Conservation (phyloP, 208 protist genomes). For the Trypanosomatidae sp. region DNA sequence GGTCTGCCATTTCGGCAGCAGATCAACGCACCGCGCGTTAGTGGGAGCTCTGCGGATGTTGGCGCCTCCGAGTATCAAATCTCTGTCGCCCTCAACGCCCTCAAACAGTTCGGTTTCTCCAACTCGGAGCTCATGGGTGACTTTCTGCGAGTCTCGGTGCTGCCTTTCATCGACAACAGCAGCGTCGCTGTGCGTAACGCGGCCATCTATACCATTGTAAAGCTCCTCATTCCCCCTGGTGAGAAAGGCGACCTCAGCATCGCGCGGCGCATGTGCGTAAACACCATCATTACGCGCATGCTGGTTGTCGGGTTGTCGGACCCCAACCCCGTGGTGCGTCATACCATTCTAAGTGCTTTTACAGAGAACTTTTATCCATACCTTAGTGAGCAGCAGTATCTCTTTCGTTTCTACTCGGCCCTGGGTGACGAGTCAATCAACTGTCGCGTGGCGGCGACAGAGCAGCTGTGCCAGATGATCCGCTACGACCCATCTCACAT, state of each 20-base stretch:
- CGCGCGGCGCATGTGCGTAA: slow-evolving; percentile 81
- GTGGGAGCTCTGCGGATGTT: slow-evolving; percentile 14
- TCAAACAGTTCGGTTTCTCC: slow-evolving; percentile 88
- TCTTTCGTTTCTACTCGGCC: slow-evolving; percentile 70
- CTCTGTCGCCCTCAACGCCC: slow-evolving; percentile 76
- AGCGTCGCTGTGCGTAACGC: slow-evolving; percentile 70
- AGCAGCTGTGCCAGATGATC: slow-evolving; percentile 84
- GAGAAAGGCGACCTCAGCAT: slow-evolving; percentile 73
- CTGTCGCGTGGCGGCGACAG: slow-evolving; percentile 73
- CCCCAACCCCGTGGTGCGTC: slow-evolving; percentile 59
- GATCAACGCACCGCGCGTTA: slow-evolving; percentile 20
- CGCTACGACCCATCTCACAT: slow-evolving; percentile 84
- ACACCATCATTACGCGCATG: slow-evolving; percentile 84
- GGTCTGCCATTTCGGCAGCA: slow-evolving; percentile 84
- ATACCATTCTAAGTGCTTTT: slow-evolving; percentile 74
- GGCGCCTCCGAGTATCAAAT: slow-evolving; percentile 71
- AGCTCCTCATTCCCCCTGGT: slow-evolving; percentile 75
- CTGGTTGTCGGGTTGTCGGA: slow-evolving; percentile 79
- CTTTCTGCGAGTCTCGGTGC: slow-evolving; percentile 85
- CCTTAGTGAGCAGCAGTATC: slow-evolving; percentile 82
- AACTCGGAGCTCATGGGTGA: slow-evolving; percentile 89
- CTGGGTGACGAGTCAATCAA: slow-evolving; percentile 83
- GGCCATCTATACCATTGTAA: slow-evolving; percentile 81
- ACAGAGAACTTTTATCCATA: slow-evolving; percentile 84
- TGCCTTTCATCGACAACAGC: slow-evolving; percentile 83